Evolutionary conservation across 208 protist species (phyloP).

Genomic region (Acanthamoeba divionensis): DNA sequence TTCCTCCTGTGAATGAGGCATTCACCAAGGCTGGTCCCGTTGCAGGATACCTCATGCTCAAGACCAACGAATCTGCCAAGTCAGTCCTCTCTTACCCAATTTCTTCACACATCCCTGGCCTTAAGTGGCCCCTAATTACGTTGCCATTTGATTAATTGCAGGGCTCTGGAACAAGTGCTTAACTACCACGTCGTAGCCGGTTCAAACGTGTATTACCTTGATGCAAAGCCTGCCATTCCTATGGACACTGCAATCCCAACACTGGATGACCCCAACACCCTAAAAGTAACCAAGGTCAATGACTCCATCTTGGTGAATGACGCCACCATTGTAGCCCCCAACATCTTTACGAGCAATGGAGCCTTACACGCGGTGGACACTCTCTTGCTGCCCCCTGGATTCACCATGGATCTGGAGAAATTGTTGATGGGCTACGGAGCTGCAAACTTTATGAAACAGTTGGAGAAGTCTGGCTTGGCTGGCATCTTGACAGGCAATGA

Average conservation of each 20-base stretch:
- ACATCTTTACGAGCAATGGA: slow-evolving; percentile 10
- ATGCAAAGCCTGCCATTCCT: not conserved
- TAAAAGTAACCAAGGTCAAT: not conserved
- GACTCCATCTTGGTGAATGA: not conserved
- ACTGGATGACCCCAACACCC: not conserved
- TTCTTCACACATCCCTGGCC: no score
- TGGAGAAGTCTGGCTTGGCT: not conserved
- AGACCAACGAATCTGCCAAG: slow-evolving; percentile 14
- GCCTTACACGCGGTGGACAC: not conserved
- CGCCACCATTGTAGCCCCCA: not conserved
- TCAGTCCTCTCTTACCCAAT: not conserved
- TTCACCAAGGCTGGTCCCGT: slow-evolving; percentile 30
- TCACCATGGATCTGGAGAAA: not conserved
- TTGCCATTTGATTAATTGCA: not conserved
- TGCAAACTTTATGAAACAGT: not conserved
- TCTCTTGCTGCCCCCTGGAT: not conserved
- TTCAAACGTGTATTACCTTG: not conserved
- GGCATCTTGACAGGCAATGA: not conserved
- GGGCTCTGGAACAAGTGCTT: not conserved
- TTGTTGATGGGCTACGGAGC: not conserved
- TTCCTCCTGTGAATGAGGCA: not conserved
- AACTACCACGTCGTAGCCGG: not conserved
- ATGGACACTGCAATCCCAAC: not conserved
- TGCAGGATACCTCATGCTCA: slow-evolving; percentile 18
- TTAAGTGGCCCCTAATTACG: not conserved